Base-by-base conservation (phyloP, 2,329 filamentous ascomycete genomes). In the Diaporthe caulivora region DNA sequence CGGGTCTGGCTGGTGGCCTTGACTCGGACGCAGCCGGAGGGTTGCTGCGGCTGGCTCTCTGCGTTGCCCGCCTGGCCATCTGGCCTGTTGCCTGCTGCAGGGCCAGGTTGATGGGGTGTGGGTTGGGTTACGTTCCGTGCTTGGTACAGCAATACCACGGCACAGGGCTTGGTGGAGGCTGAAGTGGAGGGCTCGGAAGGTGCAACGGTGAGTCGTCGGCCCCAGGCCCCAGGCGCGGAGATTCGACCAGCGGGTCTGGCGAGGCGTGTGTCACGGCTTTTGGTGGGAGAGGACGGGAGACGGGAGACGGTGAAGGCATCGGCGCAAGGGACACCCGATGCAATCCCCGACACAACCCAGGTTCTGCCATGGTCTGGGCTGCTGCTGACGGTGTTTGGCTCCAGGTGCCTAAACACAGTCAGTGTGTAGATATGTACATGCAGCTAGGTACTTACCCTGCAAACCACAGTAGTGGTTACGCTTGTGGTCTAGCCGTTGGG, bases 231-330 rank as follows among this genome's bases (percentile, higher is more conserved):
- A 49, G 60, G 60, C 60, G 60, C 60, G 60, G 60, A 65, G 60
- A 65, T 65, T 65, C 60, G 60, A 65, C 60, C n/a, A 65, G 60
- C 60, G 60, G 60, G 51, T 67, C 31, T 67, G 31, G 62, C 29
- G 62, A 67, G 47, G 62, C 62, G 62, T 40, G 62, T 53, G 62
- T 53, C 47, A 67, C 62, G 62, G 62, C 44, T 53, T 51, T 53
- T 51, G 44, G 37, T 51, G 60, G 60, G 13, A 51, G 60, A 49
- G 26, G 37, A 15, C 26, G 42, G 42, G 44, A 37, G 21, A 21
- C 29, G 44, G 62, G 29, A 65, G 62, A 65, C 62, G 62, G 62
- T 65, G 62, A 51, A 51, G 62, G 29, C 31, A 24, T 47, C 62
- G 62, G 62, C 44, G 31, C 51, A 40, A 51, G 34, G 44, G 29